phyloP scores from a whole-genome alignment of 176 grass and related monocot species.

The Oropetium thomaeum region DNA sequence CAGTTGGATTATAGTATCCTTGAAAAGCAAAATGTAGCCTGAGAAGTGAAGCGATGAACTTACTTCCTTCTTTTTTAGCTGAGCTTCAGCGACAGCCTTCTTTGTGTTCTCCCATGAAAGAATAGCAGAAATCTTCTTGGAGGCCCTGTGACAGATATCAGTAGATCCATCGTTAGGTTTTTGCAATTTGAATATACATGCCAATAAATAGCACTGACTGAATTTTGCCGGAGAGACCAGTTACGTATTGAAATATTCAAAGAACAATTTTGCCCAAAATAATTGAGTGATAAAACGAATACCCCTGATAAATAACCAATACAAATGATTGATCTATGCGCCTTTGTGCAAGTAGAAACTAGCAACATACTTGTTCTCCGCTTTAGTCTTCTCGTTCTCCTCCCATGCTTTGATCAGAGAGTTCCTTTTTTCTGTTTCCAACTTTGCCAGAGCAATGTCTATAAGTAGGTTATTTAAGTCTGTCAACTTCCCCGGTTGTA shows the following conservation, averaged over 20 bases:
- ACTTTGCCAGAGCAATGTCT: conserved; percentile 64
- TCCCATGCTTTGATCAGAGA: conserved; percentile 93
- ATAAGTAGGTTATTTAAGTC: conserved; percentile 3
- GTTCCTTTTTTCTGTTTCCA: conserved; percentile 60
- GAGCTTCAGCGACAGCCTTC: conserved; percentile 60
- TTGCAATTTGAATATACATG: not conserved
- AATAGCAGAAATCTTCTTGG: conserved; percentile 70
- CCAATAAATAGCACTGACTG: not conserved
- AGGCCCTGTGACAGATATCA: conserved; percentile 35
- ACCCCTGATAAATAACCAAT: not conserved
- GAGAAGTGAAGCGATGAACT: not conserved
- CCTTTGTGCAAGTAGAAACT: not conserved
- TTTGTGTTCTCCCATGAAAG: conserved; percentile 87
- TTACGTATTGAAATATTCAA: not conserved
- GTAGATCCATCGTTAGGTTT: not conserved
- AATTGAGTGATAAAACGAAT: not conserved
- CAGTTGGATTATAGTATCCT: not conserved
- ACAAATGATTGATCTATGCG: not conserved
- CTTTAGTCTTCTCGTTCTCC: conserved; percentile 72
- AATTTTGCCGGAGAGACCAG: not conserved
- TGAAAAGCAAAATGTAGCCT: not conserved
- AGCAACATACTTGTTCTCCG: conserved; percentile 67
- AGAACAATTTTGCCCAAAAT: not conserved
- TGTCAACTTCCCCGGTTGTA: conserved; percentile 2
- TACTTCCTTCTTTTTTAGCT: conserved; percentile 79